Evolutionary conservation across 2,329 filamentous ascomycete genomes (phyloP), one percentile per base, ranked within the genome.

Genomic region (Fusarium transvaalense): DNA sequence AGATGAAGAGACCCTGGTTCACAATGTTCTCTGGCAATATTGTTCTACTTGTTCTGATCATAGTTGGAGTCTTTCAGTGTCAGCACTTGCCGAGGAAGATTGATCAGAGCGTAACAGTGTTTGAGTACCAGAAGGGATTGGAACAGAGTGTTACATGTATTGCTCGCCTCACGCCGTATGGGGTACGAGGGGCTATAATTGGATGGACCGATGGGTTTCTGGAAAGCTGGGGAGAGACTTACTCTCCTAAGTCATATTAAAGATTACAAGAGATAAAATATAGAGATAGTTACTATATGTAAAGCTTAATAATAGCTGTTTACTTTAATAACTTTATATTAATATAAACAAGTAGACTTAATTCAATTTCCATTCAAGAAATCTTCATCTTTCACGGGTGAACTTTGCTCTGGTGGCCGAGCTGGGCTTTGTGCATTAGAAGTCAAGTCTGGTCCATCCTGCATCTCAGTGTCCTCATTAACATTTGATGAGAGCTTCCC

Each of bases 161-260:
- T 15, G 46, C 46, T 35, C 46, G 7, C 10, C 19, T 48, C 19
- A 48, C 46, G 12, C 46, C 32, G 5, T 48, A 48, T 27, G 46
- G 46, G 15, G 46, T 48, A 12, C 46, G 46, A 2, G 46, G 46
- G 6, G 46, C 32, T 37, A n/a, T 48, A 2, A 48, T 48, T n/a
- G 46, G 46, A n/a, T 48, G 46, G 46, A 48, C 46, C 2, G 46
- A 48, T 10, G 46, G 46, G 9, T 48, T 48, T 34, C 13, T 48
- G 19, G 21, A 37, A 27, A 37, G 32, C 27, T 48, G 46, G 46
- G 46, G 46, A 9, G 46, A 48, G 15, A 48, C 10, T 3, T 48
- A 48, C 10, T 27, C 32, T 25, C 46, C 46, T 6, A 48, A 37
- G 10, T 48, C 21, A 48, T 48, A 27, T 25, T 35, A 13, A 38